Evolutionary conservation across 139 green algal genomes (phyloP).

Genomic region (Chlorella sp.): DNA sequence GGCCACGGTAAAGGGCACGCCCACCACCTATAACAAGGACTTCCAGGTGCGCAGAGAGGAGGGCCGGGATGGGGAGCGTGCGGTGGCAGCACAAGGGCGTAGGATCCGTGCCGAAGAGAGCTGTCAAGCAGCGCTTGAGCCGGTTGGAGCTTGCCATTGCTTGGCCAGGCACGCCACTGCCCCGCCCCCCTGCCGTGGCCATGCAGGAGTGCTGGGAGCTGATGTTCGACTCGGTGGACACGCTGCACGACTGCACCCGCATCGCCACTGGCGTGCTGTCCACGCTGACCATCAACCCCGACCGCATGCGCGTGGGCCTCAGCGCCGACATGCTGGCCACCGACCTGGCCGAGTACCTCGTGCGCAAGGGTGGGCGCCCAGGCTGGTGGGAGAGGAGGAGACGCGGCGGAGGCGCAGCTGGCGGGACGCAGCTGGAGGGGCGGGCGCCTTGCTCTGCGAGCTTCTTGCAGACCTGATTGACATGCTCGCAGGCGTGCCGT

Average conservation of each 20-base stretch:
- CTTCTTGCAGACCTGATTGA: too few relatives aligned
- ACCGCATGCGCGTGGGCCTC: slow-evolving; percentile 85
- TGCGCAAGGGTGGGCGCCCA: slow-evolving; percentile 86
- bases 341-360: slow-evolving; percentile 99
- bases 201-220: slow-evolving; percentile 84
- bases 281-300: slow-evolving; percentile 88
- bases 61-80: neutral
- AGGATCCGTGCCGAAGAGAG: too few relatives aligned
- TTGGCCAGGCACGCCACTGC: too few relatives aligned
- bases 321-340: slow-evolving; percentile 97
- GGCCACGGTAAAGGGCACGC: slow-evolving; percentile 91
- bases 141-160: too few relatives aligned
- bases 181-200: too few relatives aligned
- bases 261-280: slow-evolving; percentile 92
- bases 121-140: too few relatives aligned
- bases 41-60: neutral
- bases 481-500: slow-evolving; percentile 85
- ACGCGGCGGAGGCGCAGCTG: too few relatives aligned
- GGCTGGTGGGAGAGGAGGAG: slow-evolving; percentile 2
- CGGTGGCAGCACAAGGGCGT: neutral
- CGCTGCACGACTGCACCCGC: slow-evolving; percentile 82
- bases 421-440: too few relatives aligned
- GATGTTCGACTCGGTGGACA: slow-evolving; percentile 97
- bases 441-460: too few relatives aligned
- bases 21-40: slow-evolving; percentile 99